These are phyloP conservation scores for Geranium incanum DNA, from an alignment of 441 rosid genomes.

Conservation along the genomic window DNA sequence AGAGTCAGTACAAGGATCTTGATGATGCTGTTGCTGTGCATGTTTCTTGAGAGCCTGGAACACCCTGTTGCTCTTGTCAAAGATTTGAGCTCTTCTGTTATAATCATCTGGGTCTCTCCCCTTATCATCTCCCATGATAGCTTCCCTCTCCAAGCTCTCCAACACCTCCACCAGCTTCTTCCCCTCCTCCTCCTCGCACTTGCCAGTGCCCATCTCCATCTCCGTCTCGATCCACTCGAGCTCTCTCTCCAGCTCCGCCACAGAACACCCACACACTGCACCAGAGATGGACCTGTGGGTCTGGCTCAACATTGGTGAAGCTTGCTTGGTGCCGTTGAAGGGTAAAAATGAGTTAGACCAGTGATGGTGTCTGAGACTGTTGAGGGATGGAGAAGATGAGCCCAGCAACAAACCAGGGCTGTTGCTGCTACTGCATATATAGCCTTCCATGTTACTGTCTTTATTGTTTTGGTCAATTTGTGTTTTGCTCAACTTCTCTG, in stretches of 20 bases:
- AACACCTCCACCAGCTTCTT: constrained; percentile 37
- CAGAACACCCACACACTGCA: constrained; percentile 25
- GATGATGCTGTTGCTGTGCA: not conserved
- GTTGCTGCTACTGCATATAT: not conserved
- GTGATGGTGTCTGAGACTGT: not conserved
- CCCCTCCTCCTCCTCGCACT: constrained; percentile 15
- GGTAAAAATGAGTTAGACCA: not conserved
- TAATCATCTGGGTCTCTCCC: too few species aligned
- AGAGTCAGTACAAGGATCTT: not conserved
- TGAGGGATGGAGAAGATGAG: not conserved
- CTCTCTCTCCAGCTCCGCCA: constrained; percentile 22
- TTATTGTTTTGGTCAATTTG: too few species aligned
- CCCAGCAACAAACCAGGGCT: not conserved
- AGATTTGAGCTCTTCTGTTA: constrained; percentile 36
- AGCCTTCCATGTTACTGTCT: not conserved
- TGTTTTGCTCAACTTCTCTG: not conserved
- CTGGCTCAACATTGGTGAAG: not conserved
- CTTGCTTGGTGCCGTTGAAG: not conserved
- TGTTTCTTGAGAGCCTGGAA: constrained; percentile 12
- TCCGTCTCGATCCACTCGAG: constrained; percentile 31
- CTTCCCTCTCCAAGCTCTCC: constrained; percentile 59
- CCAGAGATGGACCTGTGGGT: not conserved
- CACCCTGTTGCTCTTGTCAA: constrained; percentile 55
- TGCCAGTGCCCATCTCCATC: constrained; percentile 24
- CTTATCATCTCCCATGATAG: constrained; percentile 26